Evolutionary conservation across 2,329 filamentous ascomycete species (phyloP), one percentile per base, ranked within the genome.

Genomic region (Penicillium sp.): DNA sequence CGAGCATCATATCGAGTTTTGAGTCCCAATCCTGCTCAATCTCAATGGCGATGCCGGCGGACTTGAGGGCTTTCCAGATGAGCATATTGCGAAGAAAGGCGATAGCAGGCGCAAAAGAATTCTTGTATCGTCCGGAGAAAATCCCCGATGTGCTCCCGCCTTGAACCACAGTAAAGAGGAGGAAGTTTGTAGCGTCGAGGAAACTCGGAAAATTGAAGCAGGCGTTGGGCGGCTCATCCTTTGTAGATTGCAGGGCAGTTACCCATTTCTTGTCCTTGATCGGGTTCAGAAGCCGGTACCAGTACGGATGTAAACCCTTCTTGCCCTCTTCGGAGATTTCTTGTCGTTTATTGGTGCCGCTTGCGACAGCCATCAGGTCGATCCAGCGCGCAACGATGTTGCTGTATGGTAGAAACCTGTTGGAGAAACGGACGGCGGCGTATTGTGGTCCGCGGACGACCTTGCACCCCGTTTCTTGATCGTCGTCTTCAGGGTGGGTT

Each of bases 281-380:
- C 59, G 79, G 79, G 67, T 90, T 89, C 13, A 89, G 76, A 72
- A 90, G 85, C 51, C 81, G 79, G 69, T 90, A 89, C 88, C 88
- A 91, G 71, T 90, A 90, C 11, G 89, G 88, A 76, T 97, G 92
- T 4, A 97, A 83, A 0, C 95, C 95, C 75, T 92, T 93, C 64
- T 88, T 89, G 1, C 93, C 95, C 78, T 98, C 94, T 73, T 99
- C 95, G 1, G 91, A 79, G 3, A 98, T 88, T 72, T 98, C 94
- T 63, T 89, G 90, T 50, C 91, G 86, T 73, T 93, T 90, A 55
- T 87, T 85, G 3, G 80, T 76, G 7, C 72, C 73, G 3, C 84
- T 84, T 13, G 88, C 88, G 17, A 95, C 81, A 7, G 93, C 94
- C 54, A 97, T 83, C 17, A 98, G 86, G 74, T 97, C 88, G 51